A percentile compares a stretch with the other conserved stretches of the same genome.
These are phyloP conservation scores for Lophium mytilinum DNA, from an alignment of 495 filamentous ascomycete species.

Conservation along the genomic window DNA sequence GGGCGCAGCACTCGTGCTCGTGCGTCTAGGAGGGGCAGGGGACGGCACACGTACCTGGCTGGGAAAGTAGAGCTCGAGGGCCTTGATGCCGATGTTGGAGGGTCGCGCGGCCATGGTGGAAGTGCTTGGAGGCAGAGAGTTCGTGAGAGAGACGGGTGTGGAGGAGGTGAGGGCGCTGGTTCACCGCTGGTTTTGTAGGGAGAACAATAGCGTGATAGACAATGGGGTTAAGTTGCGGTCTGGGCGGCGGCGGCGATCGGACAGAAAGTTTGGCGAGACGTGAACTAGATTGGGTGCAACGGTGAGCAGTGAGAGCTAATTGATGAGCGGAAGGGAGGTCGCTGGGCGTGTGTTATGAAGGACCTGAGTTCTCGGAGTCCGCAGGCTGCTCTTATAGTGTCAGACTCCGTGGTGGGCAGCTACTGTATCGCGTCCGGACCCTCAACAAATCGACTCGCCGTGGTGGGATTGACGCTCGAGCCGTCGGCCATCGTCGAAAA, in stretches of 20 bases:
- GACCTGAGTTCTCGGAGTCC: constrained; percentile 1
- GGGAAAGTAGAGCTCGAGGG: constrained; percentile 98
- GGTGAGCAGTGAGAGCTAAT: neutral
- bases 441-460: neutral
- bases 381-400: neutral
- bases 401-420: neutral
- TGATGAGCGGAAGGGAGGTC: neutral
- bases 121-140: too few relatives aligned
- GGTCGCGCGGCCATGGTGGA: constrained; percentile 72
- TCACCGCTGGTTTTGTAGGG: constrained; percentile 23
- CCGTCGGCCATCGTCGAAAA: neutral
- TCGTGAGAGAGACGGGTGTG: constrained; percentile 1
- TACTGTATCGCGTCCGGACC: neutral
- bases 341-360: neutral
- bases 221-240: constrained; percentile 22
- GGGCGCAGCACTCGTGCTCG: neutral
- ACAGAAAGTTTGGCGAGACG: neutral
- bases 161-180: neutral
- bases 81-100: constrained; percentile 98
- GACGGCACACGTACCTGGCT: constrained; percentile 61
- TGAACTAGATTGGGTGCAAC: constrained; percentile 16
- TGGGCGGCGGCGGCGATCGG: constrained; percentile 22
- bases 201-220: constrained; percentile 1
- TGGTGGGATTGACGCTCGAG: neutral
- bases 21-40: neutral